Base-by-base conservation (phyloP, 2,329 filamentous ascomycete genomes). In the Pseudogymnoascus sp. region DNA sequence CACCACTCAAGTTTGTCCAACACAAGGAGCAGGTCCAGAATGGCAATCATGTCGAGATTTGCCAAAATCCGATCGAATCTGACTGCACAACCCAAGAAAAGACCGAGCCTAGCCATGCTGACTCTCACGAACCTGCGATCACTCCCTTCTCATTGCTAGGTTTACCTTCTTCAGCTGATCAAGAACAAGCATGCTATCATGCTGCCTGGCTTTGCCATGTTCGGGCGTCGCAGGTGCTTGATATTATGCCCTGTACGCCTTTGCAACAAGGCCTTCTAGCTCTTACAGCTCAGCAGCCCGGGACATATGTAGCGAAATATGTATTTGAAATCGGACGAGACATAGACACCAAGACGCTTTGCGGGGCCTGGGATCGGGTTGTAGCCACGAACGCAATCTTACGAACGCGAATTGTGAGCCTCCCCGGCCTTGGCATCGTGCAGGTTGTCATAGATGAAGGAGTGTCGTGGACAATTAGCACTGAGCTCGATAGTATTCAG, bases 221-320 rank as follows among this genome's bases (percentile, higher is more conserved):
- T 4, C 26, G 19, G 10, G 26, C 50, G 10, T 56, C 50, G 12
- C 50, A 33, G 28, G 50, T 56, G 22, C 50, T 56, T 33, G 75
- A 77, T 61, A 66, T 75, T 0, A 77, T 74, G 40, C 75, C 75
- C 1, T 73, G 71, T 65, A 71, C 73, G 4, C 67, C 71, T 3
- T 64, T 74, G 6, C 76, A 78, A 46, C 72, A 74, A 64, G 72
- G 72, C 0, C 65, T 78, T 0, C 64, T 78, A 22, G 70, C 74
- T 1, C 50, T 56, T 33, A 64, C 77, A 7, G 70, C 75, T 5
- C 61, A 68, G 24, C 70, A 71, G 22, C 37, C 65, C 1, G 74
- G 71, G 6, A 66, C 69, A 3, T 78, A 77, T 46, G 68, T 76
- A 12, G 69, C 71, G 2, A 71, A 70, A 53, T 59, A 37, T 40